These are phyloP conservation scores for Fusarium globosum DNA, from an alignment of 2,329 filamentous ascomycete species.

Conservation along the genomic window DNA sequence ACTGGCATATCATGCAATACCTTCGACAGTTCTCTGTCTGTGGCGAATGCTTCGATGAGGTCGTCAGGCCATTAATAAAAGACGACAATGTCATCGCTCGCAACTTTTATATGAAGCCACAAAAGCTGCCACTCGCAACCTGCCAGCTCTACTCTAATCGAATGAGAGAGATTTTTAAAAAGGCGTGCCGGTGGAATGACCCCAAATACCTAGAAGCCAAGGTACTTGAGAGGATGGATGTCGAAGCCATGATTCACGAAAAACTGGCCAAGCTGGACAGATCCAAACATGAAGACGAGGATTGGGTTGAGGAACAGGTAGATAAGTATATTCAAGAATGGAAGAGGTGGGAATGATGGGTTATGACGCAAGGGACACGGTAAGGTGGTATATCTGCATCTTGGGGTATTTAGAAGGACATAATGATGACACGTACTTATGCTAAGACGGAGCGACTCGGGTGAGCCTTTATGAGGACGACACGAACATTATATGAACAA, in stretches of 20 bases:
- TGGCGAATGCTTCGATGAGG: conserved; percentile 84
- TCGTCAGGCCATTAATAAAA: conserved; percentile 76
- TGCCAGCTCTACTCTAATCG: conserved; percentile 85
- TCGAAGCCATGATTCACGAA: conserved; percentile 69
- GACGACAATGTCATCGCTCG: conserved; percentile 66
- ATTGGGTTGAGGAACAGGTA: conserved; percentile 56
- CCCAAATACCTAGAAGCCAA: conserved; percentile 69
- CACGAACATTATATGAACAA: conserved; percentile 13
- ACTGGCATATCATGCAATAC: conserved; percentile 82
- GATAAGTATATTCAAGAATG: conserved; percentile 66
- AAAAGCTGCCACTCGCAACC: conserved; percentile 63
- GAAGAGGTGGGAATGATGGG: conserved; percentile 65
- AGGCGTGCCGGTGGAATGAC: conserved; percentile 75
- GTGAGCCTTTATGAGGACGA: conserved; percentile 35
- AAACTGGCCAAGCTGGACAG: conserved; percentile 59
- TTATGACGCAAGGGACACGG: neutral
- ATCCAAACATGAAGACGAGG: conserved; percentile 47
- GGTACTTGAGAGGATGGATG: conserved; percentile 67
- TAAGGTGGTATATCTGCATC: conserved; percentile 27
- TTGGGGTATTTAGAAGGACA: conserved; percentile 31
- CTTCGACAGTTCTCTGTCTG: conserved; percentile 86
- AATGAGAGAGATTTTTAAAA: conserved; percentile 79
- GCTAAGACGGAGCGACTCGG: conserved; percentile 27
- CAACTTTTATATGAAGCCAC: conserved; percentile 72
- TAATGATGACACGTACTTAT: conserved; percentile 39